Base-by-base conservation (phyloP, 768 basidiomycete species). In the Agrocybe praecox region DNA sequence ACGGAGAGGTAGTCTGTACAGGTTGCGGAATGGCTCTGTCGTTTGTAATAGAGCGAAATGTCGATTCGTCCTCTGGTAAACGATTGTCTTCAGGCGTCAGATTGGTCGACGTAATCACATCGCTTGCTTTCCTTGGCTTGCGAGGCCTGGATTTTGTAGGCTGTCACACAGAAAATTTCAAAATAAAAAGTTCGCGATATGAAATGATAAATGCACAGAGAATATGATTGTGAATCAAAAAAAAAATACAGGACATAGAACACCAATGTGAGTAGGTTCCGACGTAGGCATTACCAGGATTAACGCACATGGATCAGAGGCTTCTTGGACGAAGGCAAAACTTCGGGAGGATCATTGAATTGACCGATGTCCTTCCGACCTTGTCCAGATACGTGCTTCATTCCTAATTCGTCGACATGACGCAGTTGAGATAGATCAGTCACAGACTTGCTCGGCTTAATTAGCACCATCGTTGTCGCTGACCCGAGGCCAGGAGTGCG, bases 301-400 rank as follows among this genome's bases (percentile, higher is more conserved):
- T 83, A 82, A 92, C 90, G 89, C 85, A 93, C 90, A 86, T 93
- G 90, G 74, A 83, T 86, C 78, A 92, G 73, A 63, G 90, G 86
- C 69, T 84, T 86, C 61, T 83, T 80, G 59, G 82, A 72, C 52
- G 83, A 76, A 42, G 75, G 66, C 57, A 80, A 78, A 57, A 78
- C 65, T 56, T 71, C 69, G 54, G 72, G 59, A 58, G 69, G 57
- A 49, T 57, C 59, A 53, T 44, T 59, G 50, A 61, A 67, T 54
- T 58, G 61, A 52, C 63, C 59, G 56, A 62, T 62, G 50, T 62
- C 65, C 58, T 58, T 60, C 52, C 24, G 55, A 44, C 40, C 15
- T 24, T 62, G 45, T 53, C 58, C 47, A 58, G 58, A 34, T 54
- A 67, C 59, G 15, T 66, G 72, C 66, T 76, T 76, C 43, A 78